A percentile compares a stretch with the other conserved stretches of the same genome.
These are phyloP conservation scores for Heracleum sosnowskyi DNA, from an alignment of 129 eudicot species.

Conservation along the genomic window DNA sequence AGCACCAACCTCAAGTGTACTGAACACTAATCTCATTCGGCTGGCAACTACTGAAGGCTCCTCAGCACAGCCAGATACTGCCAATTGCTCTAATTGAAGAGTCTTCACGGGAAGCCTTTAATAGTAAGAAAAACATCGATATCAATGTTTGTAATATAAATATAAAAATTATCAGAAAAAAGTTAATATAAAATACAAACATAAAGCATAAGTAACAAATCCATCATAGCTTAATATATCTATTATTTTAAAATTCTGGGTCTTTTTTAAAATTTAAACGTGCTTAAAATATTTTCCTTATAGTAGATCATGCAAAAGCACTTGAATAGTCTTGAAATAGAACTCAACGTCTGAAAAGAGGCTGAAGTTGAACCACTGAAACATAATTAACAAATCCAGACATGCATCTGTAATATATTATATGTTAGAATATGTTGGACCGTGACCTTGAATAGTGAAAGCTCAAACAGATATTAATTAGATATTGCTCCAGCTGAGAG, in stretches of 20 bases:
- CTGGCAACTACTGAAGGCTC: constrained; percentile 96
- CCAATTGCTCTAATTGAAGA: constrained; percentile 95
- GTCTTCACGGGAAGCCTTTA: constrained; percentile 97
- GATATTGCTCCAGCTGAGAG: not conserved
- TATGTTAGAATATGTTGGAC: no score
- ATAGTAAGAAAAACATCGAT: not conserved
- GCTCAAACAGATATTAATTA: no score
- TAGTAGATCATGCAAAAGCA: not conserved
- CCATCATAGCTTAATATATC: not conserved
- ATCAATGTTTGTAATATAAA: not conserved
- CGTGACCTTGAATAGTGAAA: no score
- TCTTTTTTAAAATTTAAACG: not conserved
- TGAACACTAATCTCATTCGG: constrained; percentile 92
- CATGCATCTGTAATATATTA: not conserved
- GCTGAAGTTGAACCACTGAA: not conserved
- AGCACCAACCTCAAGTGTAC: constrained; percentile 86
- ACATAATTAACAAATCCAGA: not conserved
- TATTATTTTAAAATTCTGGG: not conserved
- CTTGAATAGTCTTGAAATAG: not conserved
- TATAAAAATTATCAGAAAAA: not conserved
- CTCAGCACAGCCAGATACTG: constrained; percentile 72
- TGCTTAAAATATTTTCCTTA: not conserved
- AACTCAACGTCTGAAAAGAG: not conserved
- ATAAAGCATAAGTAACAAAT: not conserved
- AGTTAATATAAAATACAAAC: not conserved